Base-by-base conservation (phyloP, 1,284 basidiomycete species). In the Erythrobasidium hasegawianum region DNA sequence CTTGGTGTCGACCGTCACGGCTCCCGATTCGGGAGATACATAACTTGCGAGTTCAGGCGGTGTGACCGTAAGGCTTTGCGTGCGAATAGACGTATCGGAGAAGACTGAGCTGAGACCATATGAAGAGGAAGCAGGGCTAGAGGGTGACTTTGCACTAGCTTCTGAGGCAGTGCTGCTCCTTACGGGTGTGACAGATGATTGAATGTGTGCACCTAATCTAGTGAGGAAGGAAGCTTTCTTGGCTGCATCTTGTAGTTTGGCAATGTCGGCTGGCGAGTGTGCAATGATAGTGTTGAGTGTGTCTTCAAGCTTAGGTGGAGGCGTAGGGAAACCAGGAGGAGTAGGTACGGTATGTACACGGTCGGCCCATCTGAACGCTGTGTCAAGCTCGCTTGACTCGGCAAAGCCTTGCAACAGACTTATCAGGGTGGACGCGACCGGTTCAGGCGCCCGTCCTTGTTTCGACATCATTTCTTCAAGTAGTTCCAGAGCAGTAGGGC, bases 201-300 rank as follows among this genome's bases (percentile, higher is more conserved):
- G 40, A n/a, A 65, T 22, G 38, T 65, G 56, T 39, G 18, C 16
- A 43, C 55, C 62, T 7, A 65, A 55, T 29, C 57, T 41, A 2
- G 41, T 26, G 2, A 65, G 55, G 27, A 65, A 26, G 16, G 43
- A 29, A 8, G 62, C 57, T 24, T 57, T 50, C 3, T 27, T 49
- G 20, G 56, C 62, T 33, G 62, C 62, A 52, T 57, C 62, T 43
- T 65, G 62, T 5, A 65, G 2, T 14, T 56, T 50, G 11, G 7
- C 27, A n/a, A 57, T 50, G 47, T 57, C 49, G 4, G 55, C 43
- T 13, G 43, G 38, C 18, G 20, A 26, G 16, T 22, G 16, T 29
- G 62, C 62, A 24, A 65, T 57, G 41, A 65, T 65, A 53, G 56
- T 40, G 53, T 65, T 65, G 55, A 65, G 27, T 49, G 62, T 65